Conservation (phyloP, 2,329 filamentous ascomycete genomes). For the Arthrobotrys megalospora region DNA sequence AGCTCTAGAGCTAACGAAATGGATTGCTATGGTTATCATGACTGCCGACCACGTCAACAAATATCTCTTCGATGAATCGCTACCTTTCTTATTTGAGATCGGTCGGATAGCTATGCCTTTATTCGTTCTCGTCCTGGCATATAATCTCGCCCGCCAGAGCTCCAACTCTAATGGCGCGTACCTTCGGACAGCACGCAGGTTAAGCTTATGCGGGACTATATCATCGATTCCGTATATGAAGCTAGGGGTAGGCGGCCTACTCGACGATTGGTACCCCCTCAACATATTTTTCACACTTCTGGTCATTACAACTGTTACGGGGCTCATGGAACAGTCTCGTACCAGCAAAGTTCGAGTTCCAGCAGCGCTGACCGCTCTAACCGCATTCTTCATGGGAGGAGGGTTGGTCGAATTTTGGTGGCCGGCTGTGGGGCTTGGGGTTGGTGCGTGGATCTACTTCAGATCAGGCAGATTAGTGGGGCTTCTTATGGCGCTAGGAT, state of each 20-base stretch:
- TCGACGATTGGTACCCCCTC: constrained; percentile 46
- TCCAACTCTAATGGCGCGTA: constrained; percentile 24
- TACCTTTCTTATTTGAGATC: constrained; percentile 36
- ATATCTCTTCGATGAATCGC: constrained; percentile 43
- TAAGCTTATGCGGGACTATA: constrained; percentile 15
- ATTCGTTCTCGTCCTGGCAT: constrained; percentile 44
- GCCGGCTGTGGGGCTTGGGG: constrained; percentile 39
- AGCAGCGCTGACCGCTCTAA: constrained; percentile 9
- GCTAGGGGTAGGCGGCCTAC: constrained; percentile 22
- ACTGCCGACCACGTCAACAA: constrained; percentile 56
- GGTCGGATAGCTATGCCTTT: constrained; percentile 45
- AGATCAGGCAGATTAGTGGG: constrained; percentile 25
- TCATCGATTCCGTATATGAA: constrained; percentile 38
- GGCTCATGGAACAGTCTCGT: constrained; percentile 28
- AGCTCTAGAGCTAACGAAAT: constrained; percentile 40
- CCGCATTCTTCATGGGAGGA: constrained; percentile 36
- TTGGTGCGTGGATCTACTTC: constrained; percentile 43
- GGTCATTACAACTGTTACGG: constrained; percentile 33
- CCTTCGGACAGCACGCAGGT: constrained; percentile 22
- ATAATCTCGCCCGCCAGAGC: constrained; percentile 41
- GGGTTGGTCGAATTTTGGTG: constrained; percentile 56
- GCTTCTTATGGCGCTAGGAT: neutral
- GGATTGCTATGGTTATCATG: constrained; percentile 45
- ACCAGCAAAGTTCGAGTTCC: constrained; percentile 4
- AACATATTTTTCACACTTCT: constrained; percentile 51